These are phyloP conservation scores for Paramecium sexaurelia DNA, from an alignment of 73 alveolate genomes.

Conservation along the genomic window DNA sequence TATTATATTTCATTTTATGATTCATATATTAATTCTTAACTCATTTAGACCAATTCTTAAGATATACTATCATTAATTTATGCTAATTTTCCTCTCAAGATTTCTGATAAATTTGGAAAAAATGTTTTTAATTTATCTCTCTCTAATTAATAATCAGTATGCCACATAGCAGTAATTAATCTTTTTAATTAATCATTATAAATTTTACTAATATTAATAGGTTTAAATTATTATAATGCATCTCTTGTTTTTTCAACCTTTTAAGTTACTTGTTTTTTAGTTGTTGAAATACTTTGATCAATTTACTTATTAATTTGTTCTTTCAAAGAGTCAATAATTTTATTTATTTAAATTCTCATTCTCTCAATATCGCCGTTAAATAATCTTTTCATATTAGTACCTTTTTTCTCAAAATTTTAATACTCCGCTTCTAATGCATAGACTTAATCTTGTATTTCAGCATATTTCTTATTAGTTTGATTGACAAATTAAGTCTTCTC, in stretches of 20 bases:
- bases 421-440: constrained; percentile 18
- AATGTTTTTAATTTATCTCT: neutral
- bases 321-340: neutral
- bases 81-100: neutral
- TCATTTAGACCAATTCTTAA: neutral
- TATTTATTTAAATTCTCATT: neutral
- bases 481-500: constrained; percentile 22
- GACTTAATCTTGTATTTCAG: neutral
- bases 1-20: neutral
- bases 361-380: constrained; percentile 54
- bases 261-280: neutral
- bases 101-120: neutral
- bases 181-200: neutral
- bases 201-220: neutral
- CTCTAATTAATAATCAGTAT: constrained; percentile 27
- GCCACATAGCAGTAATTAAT: constrained; percentile 13
- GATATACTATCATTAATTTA: neutral
- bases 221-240: neutral
- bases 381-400: neutral
- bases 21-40: neutral
- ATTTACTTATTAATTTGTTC: constrained; percentile 20
- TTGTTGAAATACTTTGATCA: neutral
- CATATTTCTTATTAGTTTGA: constrained; percentile 12
- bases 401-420: neutral
- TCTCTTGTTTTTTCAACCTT: neutral